phyloP scores from a whole-genome alignment of 208 protist genomes.

The Eutreptiella sp. region DNA sequence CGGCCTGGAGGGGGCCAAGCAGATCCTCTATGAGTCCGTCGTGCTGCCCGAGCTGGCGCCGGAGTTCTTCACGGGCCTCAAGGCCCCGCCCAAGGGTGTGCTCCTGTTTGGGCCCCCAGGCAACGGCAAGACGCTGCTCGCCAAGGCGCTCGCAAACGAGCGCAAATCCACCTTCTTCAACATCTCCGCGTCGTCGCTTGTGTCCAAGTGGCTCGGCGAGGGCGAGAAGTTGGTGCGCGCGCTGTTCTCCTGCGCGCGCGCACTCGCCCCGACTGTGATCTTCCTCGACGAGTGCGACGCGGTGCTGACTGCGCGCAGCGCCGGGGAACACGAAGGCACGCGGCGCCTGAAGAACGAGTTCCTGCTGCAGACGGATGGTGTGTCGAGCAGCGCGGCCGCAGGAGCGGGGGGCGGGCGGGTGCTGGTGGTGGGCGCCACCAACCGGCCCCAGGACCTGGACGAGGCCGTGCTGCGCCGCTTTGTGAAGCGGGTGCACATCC shows the following conservation, averaged over 20 bases:
- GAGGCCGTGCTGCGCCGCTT: slow-evolving; percentile 63
- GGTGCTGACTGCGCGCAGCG: slow-evolving; percentile 24
- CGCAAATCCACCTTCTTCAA: slow-evolving; percentile 82
- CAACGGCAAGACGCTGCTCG: slow-evolving; percentile 59
- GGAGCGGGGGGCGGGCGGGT: slow-evolving; percentile 33
- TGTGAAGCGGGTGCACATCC: slow-evolving; percentile 75
- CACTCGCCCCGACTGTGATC: slow-evolving; percentile 67
- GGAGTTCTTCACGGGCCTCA: slow-evolving; percentile 26
- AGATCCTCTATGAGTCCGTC: slow-evolving; percentile 48
- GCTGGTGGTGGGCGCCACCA: slow-evolving; percentile 77
- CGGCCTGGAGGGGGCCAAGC: slow-evolving; percentile 47
- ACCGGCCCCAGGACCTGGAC: slow-evolving; percentile 74
- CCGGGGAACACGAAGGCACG: slow-evolving; percentile 69
- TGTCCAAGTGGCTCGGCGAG: slow-evolving; percentile 76
- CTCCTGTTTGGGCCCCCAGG: slow-evolving; percentile 32
- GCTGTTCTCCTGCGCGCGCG: slow-evolving; percentile 65
- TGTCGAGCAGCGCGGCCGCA: not conserved
- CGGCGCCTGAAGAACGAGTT: slow-evolving; percentile 87
- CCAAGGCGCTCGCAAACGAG: slow-evolving; percentile 61
- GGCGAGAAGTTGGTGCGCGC: slow-evolving; percentile 70
- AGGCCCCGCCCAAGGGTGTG: slow-evolving; percentile 32
- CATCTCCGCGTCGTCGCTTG: slow-evolving; percentile 59
- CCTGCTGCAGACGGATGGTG: slow-evolving; percentile 81
- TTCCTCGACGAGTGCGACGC: slow-evolving; percentile 76
- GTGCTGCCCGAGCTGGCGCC: slow-evolving; percentile 27